Base-by-base conservation (phyloP, 495 filamentous ascomycete genomes). In the Bacidia gigantensis region DNA sequence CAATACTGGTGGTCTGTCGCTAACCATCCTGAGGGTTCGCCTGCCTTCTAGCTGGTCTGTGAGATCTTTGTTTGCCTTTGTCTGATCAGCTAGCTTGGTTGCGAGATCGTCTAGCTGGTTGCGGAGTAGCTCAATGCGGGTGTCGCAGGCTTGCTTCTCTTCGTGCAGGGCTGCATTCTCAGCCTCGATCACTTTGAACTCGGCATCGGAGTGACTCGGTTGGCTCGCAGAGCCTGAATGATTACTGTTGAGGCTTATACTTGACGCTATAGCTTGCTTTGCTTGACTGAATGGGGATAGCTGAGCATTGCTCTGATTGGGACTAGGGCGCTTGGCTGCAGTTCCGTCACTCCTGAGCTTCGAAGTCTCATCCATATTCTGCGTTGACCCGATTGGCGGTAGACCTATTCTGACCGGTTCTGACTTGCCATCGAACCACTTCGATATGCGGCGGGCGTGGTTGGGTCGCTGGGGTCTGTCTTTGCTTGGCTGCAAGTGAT, bases 41-140 rank as follows among this genome's bases (percentile, higher is more conserved):
- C 61, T 10, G 69, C 69, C 35, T 72, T 73, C 72, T 9, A 89
- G 63, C 56, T 87, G 79, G 11, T 76, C 72, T 1, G 76, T 74
- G 56, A 88, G 72, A 45, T 67, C 67, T 58, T 70, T 68, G 75
- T 86, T 81, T 45, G 69, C 73, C 44, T 65, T 62, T 56, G 86
- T 81, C 55, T 85, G 80, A 57, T 81, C 74, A 0, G 68, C 63
- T 0, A 80, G 80, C 57, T 79, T 76, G 12, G 68, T 71, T 2
- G 84, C 79, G 79, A 90, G 83, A 29, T 77, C 79, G 62, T 88
- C 83, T 9, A 93, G 70, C 64, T 93, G 86, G 48, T 71, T 69
- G 64, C 82, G 84, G 24, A 89, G 70, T 54, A 82, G 75, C 23
- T 70, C 66, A 14, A 76, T 71, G 0, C 84, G 70, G 11, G 82